phyloP scores from a whole-genome alignment of 148 eudicot genomes.

The Arctostaphylos glauca region DNA sequence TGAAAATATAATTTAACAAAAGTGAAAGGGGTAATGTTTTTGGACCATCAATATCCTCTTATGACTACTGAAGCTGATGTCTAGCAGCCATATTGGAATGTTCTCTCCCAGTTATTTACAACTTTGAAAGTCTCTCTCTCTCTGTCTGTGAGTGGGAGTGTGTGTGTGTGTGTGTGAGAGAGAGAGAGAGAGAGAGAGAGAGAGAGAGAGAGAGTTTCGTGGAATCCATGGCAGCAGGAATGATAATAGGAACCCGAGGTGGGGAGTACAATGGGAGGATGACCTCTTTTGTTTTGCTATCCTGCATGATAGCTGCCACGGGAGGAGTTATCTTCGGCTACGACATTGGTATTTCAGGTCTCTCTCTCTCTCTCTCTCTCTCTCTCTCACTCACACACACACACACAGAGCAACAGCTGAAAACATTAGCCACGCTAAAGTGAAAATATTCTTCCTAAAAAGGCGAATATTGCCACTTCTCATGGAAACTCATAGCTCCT shows the following conservation, averaged over 20 bases:
- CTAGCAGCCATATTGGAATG: slow-evolving; percentile 1
- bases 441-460: neutral
- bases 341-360: slow-evolving; percentile 51
- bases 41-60: neutral
- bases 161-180: too few species aligned
- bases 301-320: slow-evolving; percentile 41
- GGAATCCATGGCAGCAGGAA: slow-evolving; percentile 14
- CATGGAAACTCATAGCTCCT: neutral
- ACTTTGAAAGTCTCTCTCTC: neutral
- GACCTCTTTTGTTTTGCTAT: slow-evolving; percentile 19
- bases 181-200: neutral
- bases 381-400: too few species aligned
- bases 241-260: neutral
- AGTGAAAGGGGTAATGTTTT: neutral
- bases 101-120: neutral
- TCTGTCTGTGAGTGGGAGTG: neutral
- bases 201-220: neutral
- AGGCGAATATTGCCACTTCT: neutral
- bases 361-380: neutral
- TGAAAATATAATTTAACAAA: too few species aligned
- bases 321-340: slow-evolving; percentile 50
- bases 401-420: too few species aligned
- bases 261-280: slow-evolving; percentile 22
- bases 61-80: neutral
- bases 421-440: neutral